These are phyloP conservation scores for Chamaenerion angustifolium DNA, from an alignment of 345 rosid genomes.

Conservation along the genomic window DNA sequence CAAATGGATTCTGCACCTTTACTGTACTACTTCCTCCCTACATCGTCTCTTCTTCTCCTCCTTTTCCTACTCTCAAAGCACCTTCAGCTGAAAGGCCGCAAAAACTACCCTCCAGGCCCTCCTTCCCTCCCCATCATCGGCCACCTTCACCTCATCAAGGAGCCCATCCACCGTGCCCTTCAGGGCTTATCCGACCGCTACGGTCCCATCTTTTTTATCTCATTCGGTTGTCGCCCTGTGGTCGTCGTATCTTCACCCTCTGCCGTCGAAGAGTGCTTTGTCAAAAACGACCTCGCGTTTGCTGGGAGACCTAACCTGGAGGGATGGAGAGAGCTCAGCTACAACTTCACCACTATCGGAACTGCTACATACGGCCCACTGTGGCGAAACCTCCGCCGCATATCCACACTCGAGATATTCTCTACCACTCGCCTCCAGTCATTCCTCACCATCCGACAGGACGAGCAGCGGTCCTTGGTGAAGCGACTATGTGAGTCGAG, in stretches of 20 bases:
- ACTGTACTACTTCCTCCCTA: too few relatives aligned
- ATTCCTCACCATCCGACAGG: slow-evolving; percentile 2
- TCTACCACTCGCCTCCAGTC: slow-evolving; percentile 10
- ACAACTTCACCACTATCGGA: slow-evolving; percentile 6
- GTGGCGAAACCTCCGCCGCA: slow-evolving; percentile 20
- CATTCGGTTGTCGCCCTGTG: slow-evolving; percentile 7
- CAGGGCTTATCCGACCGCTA: slow-evolving; percentile 6
- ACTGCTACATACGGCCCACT: slow-evolving; percentile 10
- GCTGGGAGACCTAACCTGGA: slow-evolving; percentile 11
- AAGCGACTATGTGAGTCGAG: background rate
- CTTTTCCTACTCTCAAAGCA: slow-evolving; percentile 5
- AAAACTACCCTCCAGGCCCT: slow-evolving; percentile 10
- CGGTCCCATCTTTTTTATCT: slow-evolving; percentile 9
- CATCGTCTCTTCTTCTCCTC: background rate
- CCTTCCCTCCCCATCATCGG: slow-evolving; percentile 11
- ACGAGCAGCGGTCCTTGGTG: slow-evolving; percentile 10
- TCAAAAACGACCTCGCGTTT: slow-evolving; percentile 12
- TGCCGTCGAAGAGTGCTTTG: slow-evolving; percentile 15
- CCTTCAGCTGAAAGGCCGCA: background rate
- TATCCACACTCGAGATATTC: slow-evolving; percentile 16
- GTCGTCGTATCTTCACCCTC: slow-evolving; percentile 8
- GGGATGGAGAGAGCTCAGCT: slow-evolving; percentile 2
- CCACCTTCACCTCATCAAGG: slow-evolving; percentile 13
- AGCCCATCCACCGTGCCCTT: slow-evolving; percentile 11
- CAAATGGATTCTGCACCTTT: too few relatives aligned